These are phyloP conservation scores for Pichia rugopelliculosa DNA, from an alignment of 805 yeast species.

Conservation along the genomic window DNA sequence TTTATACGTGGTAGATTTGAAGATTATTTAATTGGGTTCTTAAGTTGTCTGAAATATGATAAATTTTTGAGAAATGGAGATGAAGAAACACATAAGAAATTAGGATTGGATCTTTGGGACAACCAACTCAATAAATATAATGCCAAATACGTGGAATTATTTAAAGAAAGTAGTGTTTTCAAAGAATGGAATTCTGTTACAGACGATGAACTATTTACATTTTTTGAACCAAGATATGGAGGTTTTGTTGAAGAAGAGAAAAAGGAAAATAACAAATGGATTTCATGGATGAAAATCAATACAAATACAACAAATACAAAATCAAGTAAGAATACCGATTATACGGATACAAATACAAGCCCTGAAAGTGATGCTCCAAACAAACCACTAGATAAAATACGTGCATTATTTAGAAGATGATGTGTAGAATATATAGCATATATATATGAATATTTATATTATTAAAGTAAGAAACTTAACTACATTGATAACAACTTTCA, in stretches of 20 bases:
- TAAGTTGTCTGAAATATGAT: constrained; percentile 65
- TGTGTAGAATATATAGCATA: too few relatives aligned
- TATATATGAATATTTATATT: too few relatives aligned
- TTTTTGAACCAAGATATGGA: constrained; percentile 30
- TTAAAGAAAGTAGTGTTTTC: constrained; percentile 52
- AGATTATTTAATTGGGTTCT: constrained; percentile 73
- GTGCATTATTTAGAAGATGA: neutral
- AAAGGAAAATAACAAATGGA: constrained; percentile 2
- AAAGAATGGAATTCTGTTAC: constrained; percentile 47
- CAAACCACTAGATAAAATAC: neutral
- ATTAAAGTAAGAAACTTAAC: too few relatives aligned
- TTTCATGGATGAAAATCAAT: neutral
- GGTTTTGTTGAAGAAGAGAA: constrained; percentile 8
- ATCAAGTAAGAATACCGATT: too few relatives aligned
- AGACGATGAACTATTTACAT: constrained; percentile 58
- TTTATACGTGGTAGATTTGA: constrained; percentile 83
- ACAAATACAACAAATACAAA: neutral
- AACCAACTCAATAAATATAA: constrained; percentile 23
- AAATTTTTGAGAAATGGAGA: constrained; percentile 35
- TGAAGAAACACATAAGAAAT: constrained; percentile 6
- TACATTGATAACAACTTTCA: too few relatives aligned
- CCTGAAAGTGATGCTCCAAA: neutral
- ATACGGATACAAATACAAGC: neutral
- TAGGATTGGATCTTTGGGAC: constrained; percentile 16
- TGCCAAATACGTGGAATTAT: constrained; percentile 37